phyloP scores from a whole-genome alignment of 345 rosid species.

The Ceriops zippeliana region DNA sequence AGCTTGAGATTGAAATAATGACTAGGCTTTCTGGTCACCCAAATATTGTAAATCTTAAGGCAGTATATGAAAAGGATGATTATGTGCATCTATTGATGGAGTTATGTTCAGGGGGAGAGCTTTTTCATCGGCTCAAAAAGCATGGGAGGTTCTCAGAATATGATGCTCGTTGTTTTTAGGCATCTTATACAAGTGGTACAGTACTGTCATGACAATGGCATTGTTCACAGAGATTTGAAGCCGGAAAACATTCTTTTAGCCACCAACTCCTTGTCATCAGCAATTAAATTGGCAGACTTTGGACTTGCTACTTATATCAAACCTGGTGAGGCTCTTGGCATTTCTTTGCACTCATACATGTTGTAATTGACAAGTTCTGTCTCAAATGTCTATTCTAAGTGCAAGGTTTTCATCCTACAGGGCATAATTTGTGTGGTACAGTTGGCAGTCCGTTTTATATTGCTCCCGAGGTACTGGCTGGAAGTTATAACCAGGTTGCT shows the following conservation, averaged over 20 bases:
- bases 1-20: slow-evolving; percentile 69
- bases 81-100: slow-evolving; percentile 66
- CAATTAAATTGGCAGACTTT: slow-evolving; percentile 71
- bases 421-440: slow-evolving; percentile 53
- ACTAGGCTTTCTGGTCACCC: slow-evolving; percentile 54
- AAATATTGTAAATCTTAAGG: slow-evolving; percentile 58
- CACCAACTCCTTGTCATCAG: slow-evolving; percentile 49
- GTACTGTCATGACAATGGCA: slow-evolving; percentile 65
- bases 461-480: slow-evolving; percentile 68
- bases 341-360: not conserved
- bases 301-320: slow-evolving; percentile 66
- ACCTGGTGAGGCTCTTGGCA: slow-evolving; percentile 39
- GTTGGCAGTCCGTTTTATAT: slow-evolving; percentile 77
- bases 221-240: slow-evolving; percentile 69
- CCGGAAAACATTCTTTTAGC: slow-evolving; percentile 70
- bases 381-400: slow-evolving; percentile 11
- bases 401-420: slow-evolving; percentile 30
- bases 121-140: slow-evolving; percentile 58
- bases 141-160: slow-evolving; percentile 57
- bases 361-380: not conserved
- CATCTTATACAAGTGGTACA: slow-evolving; percentile 65
- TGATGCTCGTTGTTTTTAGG: slow-evolving; percentile 51
- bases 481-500: slow-evolving; percentile 69
- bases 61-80: slow-evolving; percentile 65
- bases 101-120: slow-evolving; percentile 73